Evolutionary conservation across 208 protist genomes (phyloP).

Genomic region (Crithidia fasciculata): DNA sequence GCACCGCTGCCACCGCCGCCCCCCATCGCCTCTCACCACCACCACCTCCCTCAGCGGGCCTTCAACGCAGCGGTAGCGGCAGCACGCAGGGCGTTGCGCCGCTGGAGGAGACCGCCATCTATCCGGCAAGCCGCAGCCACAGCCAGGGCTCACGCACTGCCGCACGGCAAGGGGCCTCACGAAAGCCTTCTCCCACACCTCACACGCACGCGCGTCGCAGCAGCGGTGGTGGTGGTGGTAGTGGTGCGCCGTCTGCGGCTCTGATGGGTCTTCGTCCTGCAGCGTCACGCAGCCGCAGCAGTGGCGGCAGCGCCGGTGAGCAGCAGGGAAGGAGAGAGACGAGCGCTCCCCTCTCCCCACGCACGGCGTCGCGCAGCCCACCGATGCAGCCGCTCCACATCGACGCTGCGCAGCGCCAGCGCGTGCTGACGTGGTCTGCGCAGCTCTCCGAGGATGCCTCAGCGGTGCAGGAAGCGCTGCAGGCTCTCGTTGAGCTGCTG

Average conservation of each 20-base stretch:
- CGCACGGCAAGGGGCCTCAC: neutral
- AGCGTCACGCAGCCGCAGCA: neutral
- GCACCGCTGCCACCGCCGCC: too few relatives aligned
- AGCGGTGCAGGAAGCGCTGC: constrained; percentile 68
- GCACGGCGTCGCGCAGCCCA: neutral
- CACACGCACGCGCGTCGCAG: neutral
- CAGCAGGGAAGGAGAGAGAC: too few relatives aligned
- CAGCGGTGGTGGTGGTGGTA: neutral
- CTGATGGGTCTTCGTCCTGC: too few relatives aligned
- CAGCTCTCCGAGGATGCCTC: constrained; percentile 55
- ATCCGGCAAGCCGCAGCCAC: constrained; percentile 17
- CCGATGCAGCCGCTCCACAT: constrained; percentile 30
- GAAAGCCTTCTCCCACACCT: neutral
- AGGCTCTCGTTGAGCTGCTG: constrained; percentile 66
- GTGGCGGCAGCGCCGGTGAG: neutral
- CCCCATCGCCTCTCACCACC: too few relatives aligned
- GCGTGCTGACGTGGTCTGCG: constrained; percentile 44
- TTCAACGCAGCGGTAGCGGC: neutral
- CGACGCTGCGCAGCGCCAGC: constrained; percentile 32
- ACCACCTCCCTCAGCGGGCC: too few relatives aligned
- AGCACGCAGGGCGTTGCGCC: too few relatives aligned
- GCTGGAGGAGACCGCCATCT: constrained; percentile 28
- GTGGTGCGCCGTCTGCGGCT: too few relatives aligned
- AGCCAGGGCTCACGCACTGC: constrained; percentile 6
- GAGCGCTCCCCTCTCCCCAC: neutral